A percentile compares a stretch with the other conserved stretches of the same genome.
Evolutionary conservation across 768 basidiomycete species (phyloP).

Genomic region (Tulasnella sp.): DNA sequence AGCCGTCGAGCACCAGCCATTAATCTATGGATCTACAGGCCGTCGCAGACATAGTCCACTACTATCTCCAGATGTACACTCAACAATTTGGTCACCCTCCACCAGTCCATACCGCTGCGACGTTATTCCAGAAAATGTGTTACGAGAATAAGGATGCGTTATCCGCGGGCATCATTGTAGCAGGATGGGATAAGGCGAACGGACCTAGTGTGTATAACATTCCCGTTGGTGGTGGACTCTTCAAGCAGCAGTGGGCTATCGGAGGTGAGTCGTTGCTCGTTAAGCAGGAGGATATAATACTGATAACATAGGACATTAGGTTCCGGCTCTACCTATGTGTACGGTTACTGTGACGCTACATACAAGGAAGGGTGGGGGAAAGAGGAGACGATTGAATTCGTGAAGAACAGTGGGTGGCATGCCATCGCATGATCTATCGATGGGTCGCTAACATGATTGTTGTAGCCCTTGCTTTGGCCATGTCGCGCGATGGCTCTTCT

Average conservation of each 20-base stretch:
- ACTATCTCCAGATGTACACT: constrained; percentile 69
- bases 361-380: constrained; percentile 86
- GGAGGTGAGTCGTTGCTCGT: constrained; percentile 53
- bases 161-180: constrained; percentile 93
- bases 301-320: constrained; percentile 37
- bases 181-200: constrained; percentile 87
- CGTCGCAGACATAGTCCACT: constrained; percentile 84
- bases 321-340: constrained; percentile 95
- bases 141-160: constrained; percentile 89
- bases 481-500: constrained; percentile 96
- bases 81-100: constrained; percentile 52
- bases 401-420: constrained; percentile 76
- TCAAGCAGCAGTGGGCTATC: constrained; percentile 98
- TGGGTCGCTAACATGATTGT: not conserved
- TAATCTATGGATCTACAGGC: constrained; percentile 37
- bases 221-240: constrained; percentile 91
- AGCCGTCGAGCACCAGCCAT: not conserved
- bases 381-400: constrained; percentile 88
- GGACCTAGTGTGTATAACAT: constrained; percentile 96
- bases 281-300: no score
- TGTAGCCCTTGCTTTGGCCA: constrained; percentile 84
- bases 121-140: constrained; percentile 76
- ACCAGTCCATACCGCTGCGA: constrained; percentile 72
- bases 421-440: not conserved
- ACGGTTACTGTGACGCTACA: constrained; percentile 99